phyloP scores from a whole-genome alignment of 257 asterid species.

The Eustoma russellianum region DNA sequence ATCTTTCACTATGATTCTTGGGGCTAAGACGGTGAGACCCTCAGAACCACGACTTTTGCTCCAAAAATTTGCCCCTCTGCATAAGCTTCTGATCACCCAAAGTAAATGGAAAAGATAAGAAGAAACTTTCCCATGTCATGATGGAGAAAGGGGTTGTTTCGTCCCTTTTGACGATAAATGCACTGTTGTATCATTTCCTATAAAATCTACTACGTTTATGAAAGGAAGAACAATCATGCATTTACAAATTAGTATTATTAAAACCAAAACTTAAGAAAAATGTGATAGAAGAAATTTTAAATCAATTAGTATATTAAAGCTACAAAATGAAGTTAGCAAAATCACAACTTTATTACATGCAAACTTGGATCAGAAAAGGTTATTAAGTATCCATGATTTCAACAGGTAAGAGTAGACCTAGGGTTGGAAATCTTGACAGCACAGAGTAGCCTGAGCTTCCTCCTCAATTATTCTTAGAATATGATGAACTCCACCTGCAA shows the following conservation, averaged over 20 bases:
- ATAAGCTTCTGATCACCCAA: too few species aligned
- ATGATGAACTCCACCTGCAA: conserved; percentile 88
- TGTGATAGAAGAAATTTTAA: not conserved
- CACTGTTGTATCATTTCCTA: too few species aligned
- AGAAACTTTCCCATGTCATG: too few species aligned
- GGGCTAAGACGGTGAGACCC: too few species aligned
- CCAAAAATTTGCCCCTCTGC: too few species aligned
- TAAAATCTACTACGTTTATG: too few species aligned
- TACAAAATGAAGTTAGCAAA: conserved; percentile 1
- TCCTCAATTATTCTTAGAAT: conserved; percentile 89
- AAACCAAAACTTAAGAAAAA: too few species aligned
- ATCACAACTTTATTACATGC: conserved; percentile 11
- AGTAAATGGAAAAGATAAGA: too few species aligned
- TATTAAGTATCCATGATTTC: conserved; percentile 1
- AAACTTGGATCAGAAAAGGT: conserved; percentile 8
- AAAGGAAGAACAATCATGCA: not conserved
- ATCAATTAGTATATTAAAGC: not conserved
- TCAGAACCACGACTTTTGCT: too few species aligned
- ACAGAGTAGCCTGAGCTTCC: conserved; percentile 37
- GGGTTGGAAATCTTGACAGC: conserved; percentile 37
- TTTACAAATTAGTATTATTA: too few species aligned
- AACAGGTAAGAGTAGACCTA: conserved; percentile 6
- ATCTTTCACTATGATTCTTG: too few species aligned
- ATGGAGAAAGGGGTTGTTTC: too few species aligned
- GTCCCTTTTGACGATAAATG: not conserved